phyloP scores from a whole-genome alignment of 345 rosid species.

The Hibiscus trionum region DNA sequence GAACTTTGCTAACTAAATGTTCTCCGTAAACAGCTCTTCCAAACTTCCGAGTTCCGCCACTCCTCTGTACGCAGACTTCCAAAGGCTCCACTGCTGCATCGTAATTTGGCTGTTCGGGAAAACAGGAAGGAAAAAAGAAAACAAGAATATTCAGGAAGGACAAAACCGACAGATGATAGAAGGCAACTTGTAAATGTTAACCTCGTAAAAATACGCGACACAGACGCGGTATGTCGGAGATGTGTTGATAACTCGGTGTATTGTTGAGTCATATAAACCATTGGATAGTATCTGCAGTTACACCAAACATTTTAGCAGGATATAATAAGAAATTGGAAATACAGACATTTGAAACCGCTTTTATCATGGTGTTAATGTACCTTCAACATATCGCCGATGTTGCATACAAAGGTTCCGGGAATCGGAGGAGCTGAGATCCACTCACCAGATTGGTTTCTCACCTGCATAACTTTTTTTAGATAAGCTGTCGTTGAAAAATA shows the following conservation, averaged over 20 bases:
- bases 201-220: constrained; percentile 58
- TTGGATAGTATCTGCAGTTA: constrained; percentile 42
- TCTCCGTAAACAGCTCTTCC: constrained; percentile 68
- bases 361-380: constrained; percentile 18
- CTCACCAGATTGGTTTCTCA: constrained; percentile 61
- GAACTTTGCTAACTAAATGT: constrained; percentile 73
- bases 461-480: constrained; percentile 31
- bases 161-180: not conserved
- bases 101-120: constrained; percentile 40
- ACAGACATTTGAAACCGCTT: not conserved
- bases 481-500: not conserved
- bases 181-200: not conserved
- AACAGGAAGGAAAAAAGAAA: not conserved
- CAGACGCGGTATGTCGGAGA: constrained; percentile 53
- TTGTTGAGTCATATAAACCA: constrained; percentile 75
- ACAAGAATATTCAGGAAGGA: not conserved
- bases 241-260: constrained; percentile 61
- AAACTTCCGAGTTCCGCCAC: constrained; percentile 34
- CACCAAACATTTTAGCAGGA: not conserved
- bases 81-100: constrained; percentile 69
- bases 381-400: constrained; percentile 95
- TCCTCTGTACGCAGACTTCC: constrained; percentile 43
- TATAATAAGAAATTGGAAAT: not conserved
- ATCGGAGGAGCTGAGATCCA: constrained; percentile 88
- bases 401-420: constrained; percentile 80